phyloP scores from a whole-genome alignment of 768 basidiomycete genomes.

The Tylopilus plumbeoviolaceoides region DNA sequence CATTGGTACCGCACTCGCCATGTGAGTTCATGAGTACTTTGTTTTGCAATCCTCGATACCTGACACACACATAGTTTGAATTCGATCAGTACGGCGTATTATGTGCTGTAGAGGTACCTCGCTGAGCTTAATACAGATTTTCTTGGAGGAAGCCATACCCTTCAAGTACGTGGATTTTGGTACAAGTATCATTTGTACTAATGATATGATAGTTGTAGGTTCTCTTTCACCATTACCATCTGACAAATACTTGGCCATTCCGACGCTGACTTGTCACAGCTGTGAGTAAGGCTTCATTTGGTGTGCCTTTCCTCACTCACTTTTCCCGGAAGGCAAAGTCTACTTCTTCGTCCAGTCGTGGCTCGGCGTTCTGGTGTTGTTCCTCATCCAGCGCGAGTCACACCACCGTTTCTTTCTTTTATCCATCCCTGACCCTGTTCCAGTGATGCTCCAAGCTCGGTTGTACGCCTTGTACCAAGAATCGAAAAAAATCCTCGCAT shows the following conservation, averaged over 20 bases:
- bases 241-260: not conserved
- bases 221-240: not conserved
- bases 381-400: constrained; percentile 13
- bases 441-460: constrained; percentile 16
- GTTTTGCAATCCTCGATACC: not conserved
- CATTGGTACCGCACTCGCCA: constrained; percentile 16
- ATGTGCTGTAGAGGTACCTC: not conserved
- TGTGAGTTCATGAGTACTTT: constrained; percentile 7
- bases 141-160: constrained; percentile 4
- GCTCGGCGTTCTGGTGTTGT: constrained; percentile 6
- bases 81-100: constrained; percentile 1
- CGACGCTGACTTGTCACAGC: not conserved
- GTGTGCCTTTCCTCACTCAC: not conserved
- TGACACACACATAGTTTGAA: constrained; percentile 4
- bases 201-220: constrained; percentile 16
- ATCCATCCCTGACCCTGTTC: not conserved
- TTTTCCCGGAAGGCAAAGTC: constrained; percentile 5
- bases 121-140: constrained; percentile 9
- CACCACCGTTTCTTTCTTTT: not conserved
- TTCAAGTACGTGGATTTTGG: constrained; percentile 3
- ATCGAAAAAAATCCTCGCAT: constrained; percentile 8
- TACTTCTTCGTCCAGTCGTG: constrained; percentile 14
- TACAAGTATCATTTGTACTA: not conserved
- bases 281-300: constrained; percentile 8
- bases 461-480: constrained; percentile 12